These are phyloP conservation scores for Teratosphaeria nubilosa DNA, from an alignment of 2,329 filamentous ascomycete genomes.

Conservation along the genomic window DNA sequence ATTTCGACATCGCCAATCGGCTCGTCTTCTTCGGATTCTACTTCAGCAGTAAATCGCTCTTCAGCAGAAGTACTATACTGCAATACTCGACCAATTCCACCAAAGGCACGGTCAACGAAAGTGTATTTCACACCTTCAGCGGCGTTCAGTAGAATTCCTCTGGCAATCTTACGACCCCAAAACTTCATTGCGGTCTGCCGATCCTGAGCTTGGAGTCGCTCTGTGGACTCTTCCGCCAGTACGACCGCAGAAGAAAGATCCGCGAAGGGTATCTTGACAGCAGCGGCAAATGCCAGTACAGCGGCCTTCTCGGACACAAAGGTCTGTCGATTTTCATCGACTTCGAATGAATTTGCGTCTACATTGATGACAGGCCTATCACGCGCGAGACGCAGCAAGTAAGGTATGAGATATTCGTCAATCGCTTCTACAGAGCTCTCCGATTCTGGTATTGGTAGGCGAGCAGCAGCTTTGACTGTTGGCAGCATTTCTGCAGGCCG, in stretches of 20 bases:
- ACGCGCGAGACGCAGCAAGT: slow-evolving; percentile 45
- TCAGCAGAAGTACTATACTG: not conserved
- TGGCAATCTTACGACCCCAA: slow-evolving; percentile 51
- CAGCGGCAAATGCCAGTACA: slow-evolving; percentile 46
- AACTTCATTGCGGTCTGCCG: slow-evolving; percentile 37
- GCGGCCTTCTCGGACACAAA: slow-evolving; percentile 46
- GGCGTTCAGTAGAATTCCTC: slow-evolving; percentile 49
- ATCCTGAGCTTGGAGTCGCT: slow-evolving; percentile 29
- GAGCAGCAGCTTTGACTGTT: slow-evolving; percentile 25
- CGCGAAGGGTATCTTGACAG: slow-evolving; percentile 43
- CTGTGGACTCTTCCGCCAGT: slow-evolving; percentile 6
- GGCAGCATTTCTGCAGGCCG: slow-evolving; percentile 29
- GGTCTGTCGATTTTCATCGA: slow-evolving; percentile 42
- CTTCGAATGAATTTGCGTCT: slow-evolving; percentile 48
- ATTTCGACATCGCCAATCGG: slow-evolving; percentile 12
- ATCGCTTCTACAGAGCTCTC: slow-evolving; percentile 43
- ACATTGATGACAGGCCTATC: slow-evolving; percentile 44
- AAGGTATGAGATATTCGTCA: slow-evolving; percentile 48
- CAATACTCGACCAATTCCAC: slow-evolving; percentile 39
- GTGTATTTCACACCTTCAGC: slow-evolving; percentile 46
- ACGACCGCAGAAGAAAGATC: slow-evolving; percentile 35
- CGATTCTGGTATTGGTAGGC: slow-evolving; percentile 40
- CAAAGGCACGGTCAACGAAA: slow-evolving; percentile 51
- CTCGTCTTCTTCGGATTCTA: slow-evolving; percentile 5
- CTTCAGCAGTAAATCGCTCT: not conserved